These are phyloP conservation scores for Agrocybe praecox DNA, from an alignment of 768 basidiomycete genomes.

Conservation along the genomic window DNA sequence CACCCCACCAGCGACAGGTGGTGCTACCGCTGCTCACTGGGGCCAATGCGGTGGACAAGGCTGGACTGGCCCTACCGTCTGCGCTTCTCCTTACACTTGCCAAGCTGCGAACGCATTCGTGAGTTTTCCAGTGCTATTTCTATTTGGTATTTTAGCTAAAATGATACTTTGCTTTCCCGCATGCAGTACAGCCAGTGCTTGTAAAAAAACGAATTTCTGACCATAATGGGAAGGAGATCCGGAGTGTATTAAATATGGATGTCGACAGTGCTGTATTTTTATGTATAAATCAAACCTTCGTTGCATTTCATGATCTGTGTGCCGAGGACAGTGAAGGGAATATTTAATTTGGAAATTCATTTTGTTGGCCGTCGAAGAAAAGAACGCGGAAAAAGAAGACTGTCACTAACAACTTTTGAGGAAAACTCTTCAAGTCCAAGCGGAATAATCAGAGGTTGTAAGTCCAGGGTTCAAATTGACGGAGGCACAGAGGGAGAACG, in stretches of 20 bases:
- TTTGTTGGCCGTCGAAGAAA: too few relatives aligned
- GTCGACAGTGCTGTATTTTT: too few relatives aligned
- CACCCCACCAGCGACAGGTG: background rate
- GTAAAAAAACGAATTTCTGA: slow-evolving; percentile 1
- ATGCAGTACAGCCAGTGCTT: slow-evolving; percentile 19
- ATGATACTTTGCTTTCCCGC: background rate
- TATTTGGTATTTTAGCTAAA: background rate
- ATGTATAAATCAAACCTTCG: too few relatives aligned
- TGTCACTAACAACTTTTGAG: too few relatives aligned
- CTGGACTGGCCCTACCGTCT: slow-evolving; percentile 21
- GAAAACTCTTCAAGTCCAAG: too few relatives aligned
- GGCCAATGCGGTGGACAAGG: slow-evolving; percentile 25
- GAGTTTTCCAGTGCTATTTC: background rate
- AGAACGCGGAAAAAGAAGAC: too few relatives aligned
- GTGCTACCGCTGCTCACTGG: slow-evolving; percentile 19
- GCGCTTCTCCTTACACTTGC: slow-evolving; percentile 20
- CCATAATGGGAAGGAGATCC: background rate
- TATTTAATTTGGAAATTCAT: too few relatives aligned
- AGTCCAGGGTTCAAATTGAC: too few relatives aligned
- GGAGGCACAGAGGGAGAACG: too few relatives aligned
- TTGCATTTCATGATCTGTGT: too few relatives aligned
- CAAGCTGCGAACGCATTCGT: slow-evolving; percentile 17
- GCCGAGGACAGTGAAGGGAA: too few relatives aligned
- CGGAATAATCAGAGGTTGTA: too few relatives aligned
- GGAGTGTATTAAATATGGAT: background rate